Evolutionary conservation across 1,284 basidiomycete genomes (phyloP), one percentile per base, ranked within the genome.

Genomic region (Rhizoctonia solani): DNA sequence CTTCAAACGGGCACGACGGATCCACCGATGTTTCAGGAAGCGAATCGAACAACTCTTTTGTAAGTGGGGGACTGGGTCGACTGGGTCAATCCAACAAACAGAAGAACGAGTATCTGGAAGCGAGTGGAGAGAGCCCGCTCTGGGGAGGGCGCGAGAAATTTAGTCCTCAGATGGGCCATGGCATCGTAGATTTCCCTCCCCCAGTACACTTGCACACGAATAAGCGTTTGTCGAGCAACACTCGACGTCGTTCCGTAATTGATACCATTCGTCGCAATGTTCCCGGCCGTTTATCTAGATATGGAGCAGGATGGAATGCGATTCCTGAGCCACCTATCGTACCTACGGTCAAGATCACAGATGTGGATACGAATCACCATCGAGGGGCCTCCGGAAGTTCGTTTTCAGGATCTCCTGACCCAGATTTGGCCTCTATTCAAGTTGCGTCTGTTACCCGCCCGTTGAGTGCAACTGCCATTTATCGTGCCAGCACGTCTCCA

Each of bases 121-220:
- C 41, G 6, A 25, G 37, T 19, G 50, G 19, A 13, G 59, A 65
- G 8, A 65, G 32, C 29, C 59, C 59, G 21, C 49, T 65, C 59
- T 65, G 59, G 59, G 59, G 59, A 14, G 59, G 59, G 25, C 37
- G 34, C n/a, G 59, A 65, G 34, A 53, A 65, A 30, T 65, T 65
- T 34, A 65, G 59, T 27, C 59, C 59, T 41, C 59, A 53, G 14
- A 41, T 53, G 13, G 41, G 29, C 29, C 14, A 13, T 8, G 29
- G 59, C 21, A 39, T 44, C 8, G 23, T 65, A 39, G 47, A 53
- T 27, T 65, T 41, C 27, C 59, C 59, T 11, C 50, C 59, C 19
- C 47, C 39, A 42, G 59, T 37, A 25, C 49, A 65, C 39, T 13
- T 65, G 4, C 32, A 34, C 32, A 34, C 32, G 9, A 49, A 9